These are phyloP conservation scores for Candida yuanshanica DNA, from an alignment of 805 yeast species.

Conservation along the genomic window DNA sequence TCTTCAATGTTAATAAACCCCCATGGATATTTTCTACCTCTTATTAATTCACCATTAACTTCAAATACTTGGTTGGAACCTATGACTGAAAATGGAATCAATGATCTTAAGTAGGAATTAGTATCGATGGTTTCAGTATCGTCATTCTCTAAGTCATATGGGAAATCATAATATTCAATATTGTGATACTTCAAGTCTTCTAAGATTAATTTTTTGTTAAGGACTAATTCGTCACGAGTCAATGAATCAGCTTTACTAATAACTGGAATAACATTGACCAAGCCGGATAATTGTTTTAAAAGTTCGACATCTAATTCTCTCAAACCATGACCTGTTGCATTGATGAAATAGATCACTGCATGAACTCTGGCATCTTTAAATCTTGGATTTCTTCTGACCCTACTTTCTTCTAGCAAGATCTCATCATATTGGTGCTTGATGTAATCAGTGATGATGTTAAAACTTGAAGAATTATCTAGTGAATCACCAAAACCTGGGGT, in stretches of 20 bases:
- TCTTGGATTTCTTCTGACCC: conserved; percentile 79
- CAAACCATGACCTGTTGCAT: conserved; percentile 81
- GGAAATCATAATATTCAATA: conserved; percentile 72
- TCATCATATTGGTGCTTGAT: conserved; percentile 81
- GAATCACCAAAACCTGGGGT: conserved; percentile 83
- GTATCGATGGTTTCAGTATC: conserved; percentile 64
- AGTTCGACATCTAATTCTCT: conserved; percentile 72
- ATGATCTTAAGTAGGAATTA: conserved; percentile 55
- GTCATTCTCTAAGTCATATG: conserved; percentile 46
- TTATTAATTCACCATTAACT: conserved; percentile 34
- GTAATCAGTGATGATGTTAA: conserved; percentile 68
- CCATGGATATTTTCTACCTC: conserved; percentile 55
- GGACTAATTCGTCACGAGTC: conserved; percentile 67
- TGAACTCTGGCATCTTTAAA: conserved; percentile 83
- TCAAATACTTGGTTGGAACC: conserved; percentile 62
- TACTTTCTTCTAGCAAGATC: conserved; percentile 70
- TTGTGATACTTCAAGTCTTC: conserved; percentile 70
- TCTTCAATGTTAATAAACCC: conserved; percentile 59
- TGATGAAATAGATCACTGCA: conserved; percentile 67
- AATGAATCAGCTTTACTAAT: conserved; percentile 83
- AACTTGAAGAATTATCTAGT: conserved; percentile 60
- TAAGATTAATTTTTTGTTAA: conserved; percentile 67
- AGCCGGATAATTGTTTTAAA: conserved; percentile 70
- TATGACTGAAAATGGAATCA: conserved; percentile 63
- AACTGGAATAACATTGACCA: conserved; percentile 82